These are phyloP conservation scores for Aphanoascus verrucosus DNA, from an alignment of 2,329 filamentous ascomycete genomes.

Conservation along the genomic window DNA sequence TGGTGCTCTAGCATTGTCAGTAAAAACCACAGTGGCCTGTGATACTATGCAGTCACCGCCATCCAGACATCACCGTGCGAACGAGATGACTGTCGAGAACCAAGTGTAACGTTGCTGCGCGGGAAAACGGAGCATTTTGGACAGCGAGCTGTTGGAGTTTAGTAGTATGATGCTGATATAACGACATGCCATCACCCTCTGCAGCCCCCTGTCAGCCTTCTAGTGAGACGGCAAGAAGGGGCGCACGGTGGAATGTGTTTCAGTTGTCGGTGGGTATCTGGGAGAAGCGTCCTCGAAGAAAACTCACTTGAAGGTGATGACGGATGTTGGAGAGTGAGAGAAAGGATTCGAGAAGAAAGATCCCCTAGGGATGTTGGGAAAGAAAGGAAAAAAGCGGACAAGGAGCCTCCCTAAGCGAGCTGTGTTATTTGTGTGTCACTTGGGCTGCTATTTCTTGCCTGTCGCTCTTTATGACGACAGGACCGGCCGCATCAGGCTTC, in stretches of 20 bases:
- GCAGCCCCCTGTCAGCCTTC: background rate
- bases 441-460: background rate
- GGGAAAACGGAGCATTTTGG: background rate
- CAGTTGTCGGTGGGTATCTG: background rate
- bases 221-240: background rate
- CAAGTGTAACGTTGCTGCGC: background rate
- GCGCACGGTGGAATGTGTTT: background rate
- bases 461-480: slow-evolving; percentile 1
- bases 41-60: background rate
- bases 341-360: background rate
- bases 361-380: background rate
- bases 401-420: background rate
- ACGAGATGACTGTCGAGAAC: background rate
- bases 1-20: background rate
- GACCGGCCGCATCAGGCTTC: background rate
- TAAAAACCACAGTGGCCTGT: background rate
- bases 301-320: background rate
- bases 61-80: background rate
- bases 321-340: background rate
- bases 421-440: slow-evolving; percentile 5
- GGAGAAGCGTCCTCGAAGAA: background rate
- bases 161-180: background rate
- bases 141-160: background rate
- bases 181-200: background rate
- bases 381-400: background rate